Conservation (phyloP, 208 protist species). For the Angomonas deanei region DNA sequence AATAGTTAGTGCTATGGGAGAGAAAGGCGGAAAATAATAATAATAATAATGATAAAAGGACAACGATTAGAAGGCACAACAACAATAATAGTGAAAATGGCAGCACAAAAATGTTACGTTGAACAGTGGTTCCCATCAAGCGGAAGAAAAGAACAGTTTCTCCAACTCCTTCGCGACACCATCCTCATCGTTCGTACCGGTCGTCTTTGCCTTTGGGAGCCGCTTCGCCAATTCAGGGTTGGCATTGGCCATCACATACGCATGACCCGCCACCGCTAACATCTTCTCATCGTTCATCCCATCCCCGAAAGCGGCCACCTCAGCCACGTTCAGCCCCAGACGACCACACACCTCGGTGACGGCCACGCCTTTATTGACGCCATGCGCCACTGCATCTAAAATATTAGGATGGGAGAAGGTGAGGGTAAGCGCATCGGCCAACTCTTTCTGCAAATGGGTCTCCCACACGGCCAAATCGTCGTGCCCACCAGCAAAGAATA, state of each 20-base stretch:
- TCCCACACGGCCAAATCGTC: too few species aligned
- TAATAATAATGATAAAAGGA: background rate
- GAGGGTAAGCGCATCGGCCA: slow-evolving; percentile 3
- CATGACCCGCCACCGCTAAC: slow-evolving; percentile 12
- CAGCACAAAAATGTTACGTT: too few species aligned
- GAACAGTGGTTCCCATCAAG: background rate
- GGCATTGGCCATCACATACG: slow-evolving; percentile 22
- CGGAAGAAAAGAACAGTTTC: slow-evolving; percentile 13
- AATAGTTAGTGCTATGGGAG: background rate
- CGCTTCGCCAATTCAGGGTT: slow-evolving; percentile 13
- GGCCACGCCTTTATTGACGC: slow-evolving; percentile 25
- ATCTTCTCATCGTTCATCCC: slow-evolving; percentile 32
- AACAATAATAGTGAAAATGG: slow-evolving; percentile 2
- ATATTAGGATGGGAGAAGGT: slow-evolving; percentile 20
- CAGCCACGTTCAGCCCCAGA: background rate
- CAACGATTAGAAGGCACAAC: background rate
- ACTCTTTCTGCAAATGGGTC: slow-evolving; percentile 3
- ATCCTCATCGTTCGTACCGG: slow-evolving; percentile 21
- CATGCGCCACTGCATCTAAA: slow-evolving; percentile 9
- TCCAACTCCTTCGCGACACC: slow-evolving; percentile 27
- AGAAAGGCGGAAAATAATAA: slow-evolving; percentile 6
- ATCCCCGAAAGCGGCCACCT: slow-evolving; percentile 31
- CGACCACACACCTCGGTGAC: slow-evolving; percentile 14
- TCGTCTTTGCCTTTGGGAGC: slow-evolving; percentile 12
- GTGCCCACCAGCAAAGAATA: slow-evolving; percentile 3